phyloP scores from a whole-genome alignment of 331 rosid genomes.

The Rhamnella rubrinervis region DNA sequence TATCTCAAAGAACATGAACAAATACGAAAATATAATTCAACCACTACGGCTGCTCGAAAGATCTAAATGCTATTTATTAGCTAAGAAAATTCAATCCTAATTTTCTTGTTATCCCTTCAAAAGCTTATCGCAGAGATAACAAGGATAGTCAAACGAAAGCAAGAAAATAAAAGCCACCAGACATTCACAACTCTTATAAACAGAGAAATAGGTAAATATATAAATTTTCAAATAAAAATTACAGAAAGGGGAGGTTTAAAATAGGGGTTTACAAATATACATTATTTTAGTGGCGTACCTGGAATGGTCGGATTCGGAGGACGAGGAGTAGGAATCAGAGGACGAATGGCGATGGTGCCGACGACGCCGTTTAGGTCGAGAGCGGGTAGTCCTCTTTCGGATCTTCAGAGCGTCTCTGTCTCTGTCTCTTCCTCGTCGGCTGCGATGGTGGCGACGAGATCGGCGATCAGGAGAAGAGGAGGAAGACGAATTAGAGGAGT shows the following conservation, averaged over 20 bases:
- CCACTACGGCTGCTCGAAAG: neutral
- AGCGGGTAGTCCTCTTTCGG: conserved; percentile 57
- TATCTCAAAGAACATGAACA: neutral
- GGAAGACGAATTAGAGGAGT: conserved; percentile 29
- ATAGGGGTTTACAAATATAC: neutral
- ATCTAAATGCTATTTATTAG: neutral
- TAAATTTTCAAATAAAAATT: neutral
- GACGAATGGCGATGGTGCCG: conserved; percentile 53
- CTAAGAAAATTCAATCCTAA: neutral
- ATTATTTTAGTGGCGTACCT: conserved; percentile 36
- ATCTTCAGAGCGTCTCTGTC: conserved; percentile 59
- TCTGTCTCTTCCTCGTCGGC: conserved; percentile 55
- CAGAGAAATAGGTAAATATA: no score
- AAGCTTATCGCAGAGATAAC: neutral
- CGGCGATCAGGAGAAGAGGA: conserved; percentile 51
- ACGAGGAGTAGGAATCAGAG: conserved; percentile 51
- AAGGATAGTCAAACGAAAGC: neutral
- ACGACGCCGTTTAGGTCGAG: conserved; percentile 77
- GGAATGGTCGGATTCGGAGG: conserved; percentile 52
- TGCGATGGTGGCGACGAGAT: conserved; percentile 52
- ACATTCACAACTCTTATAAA: neutral
- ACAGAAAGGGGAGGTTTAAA: neutral
- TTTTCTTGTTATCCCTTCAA: neutral
- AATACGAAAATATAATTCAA: neutral
- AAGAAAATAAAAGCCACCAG: neutral